These are phyloP conservation scores for Cercospora sp. DNA, from an alignment of 2,329 filamentous ascomycete genomes.

Conservation along the genomic window DNA sequence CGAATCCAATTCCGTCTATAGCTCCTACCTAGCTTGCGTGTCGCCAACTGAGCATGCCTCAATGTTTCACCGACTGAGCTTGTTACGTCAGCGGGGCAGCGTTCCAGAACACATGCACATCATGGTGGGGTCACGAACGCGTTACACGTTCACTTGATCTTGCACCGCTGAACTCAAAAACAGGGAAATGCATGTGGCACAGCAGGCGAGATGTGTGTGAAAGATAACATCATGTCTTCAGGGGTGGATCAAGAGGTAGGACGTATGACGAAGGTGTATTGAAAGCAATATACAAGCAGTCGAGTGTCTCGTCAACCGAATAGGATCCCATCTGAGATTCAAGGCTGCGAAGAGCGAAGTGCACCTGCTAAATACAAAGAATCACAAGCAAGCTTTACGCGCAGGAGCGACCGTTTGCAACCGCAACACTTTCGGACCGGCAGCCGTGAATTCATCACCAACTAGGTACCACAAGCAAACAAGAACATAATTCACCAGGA, in stretches of 20 bases:
- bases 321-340: not conserved
- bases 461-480: not conserved
- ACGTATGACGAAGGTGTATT: not conserved
- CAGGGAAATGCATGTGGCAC: constrained; percentile 5
- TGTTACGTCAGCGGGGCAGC: constrained; percentile 5
- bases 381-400: too few species aligned
- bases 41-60: not conserved
- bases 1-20: not conserved
- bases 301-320: not conserved
- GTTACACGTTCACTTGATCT: not conserved
- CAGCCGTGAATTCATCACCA: not conserved
- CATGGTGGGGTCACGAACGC: constrained; percentile 1
- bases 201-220: not conserved
- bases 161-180: constrained; percentile 9
- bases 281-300: not conserved
- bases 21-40: not conserved
- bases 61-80: not conserved
- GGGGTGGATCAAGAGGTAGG: not conserved
- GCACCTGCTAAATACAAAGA: too few species aligned
- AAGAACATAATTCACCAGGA: not conserved
- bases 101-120: not conserved
- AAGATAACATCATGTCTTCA: constrained; percentile 6
- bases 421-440: not conserved
- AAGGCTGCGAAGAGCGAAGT: not conserved
- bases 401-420: not conserved